Evolutionary conservation across 805 yeast species (phyloP).

Genomic region (Sugiyamaella smithiae): DNA sequence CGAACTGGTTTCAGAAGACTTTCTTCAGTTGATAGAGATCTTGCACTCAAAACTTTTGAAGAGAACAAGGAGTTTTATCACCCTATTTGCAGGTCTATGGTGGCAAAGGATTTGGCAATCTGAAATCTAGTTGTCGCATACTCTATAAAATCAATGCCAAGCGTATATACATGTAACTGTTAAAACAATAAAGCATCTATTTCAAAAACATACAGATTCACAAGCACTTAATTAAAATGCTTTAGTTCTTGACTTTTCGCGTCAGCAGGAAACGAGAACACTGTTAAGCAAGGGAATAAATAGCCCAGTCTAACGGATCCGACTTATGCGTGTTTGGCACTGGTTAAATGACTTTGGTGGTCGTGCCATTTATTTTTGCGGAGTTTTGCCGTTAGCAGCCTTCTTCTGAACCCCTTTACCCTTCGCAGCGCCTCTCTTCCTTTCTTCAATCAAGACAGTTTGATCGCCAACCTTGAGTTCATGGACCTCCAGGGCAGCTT

Average conservation of each 20-base stretch:
- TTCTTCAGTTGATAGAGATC: slow-evolving; percentile 57
- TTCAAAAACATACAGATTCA: too few relatives aligned
- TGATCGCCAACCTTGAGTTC: slow-evolving; percentile 31
- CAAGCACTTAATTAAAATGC: too few relatives aligned
- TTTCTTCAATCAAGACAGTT: slow-evolving; percentile 32
- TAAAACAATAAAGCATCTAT: too few relatives aligned
- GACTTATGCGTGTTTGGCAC: too few relatives aligned
- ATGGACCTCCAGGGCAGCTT: slow-evolving; percentile 32
- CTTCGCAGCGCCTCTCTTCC: slow-evolving; percentile 32
- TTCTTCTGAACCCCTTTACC: not conserved
- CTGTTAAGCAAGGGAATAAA: too few relatives aligned
- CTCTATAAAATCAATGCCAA: not conserved
- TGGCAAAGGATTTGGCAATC: slow-evolving; percentile 72
- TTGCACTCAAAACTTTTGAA: slow-evolving; percentile 65
- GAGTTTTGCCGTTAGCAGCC: not conserved
- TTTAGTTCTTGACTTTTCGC: too few relatives aligned
- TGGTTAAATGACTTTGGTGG: too few relatives aligned
- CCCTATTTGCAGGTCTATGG: slow-evolving; percentile 79
- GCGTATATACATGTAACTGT: too few relatives aligned
- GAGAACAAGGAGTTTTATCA: slow-evolving; percentile 63
- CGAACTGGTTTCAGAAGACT: slow-evolving; percentile 78
- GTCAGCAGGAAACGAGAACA: too few relatives aligned
- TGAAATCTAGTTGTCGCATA: too few relatives aligned
- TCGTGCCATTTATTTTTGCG: not conserved
- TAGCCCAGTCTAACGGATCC: too few relatives aligned